Conservation (phyloP, 495 filamentous ascomycete genomes). For the Xylaria bambusicola region DNA sequence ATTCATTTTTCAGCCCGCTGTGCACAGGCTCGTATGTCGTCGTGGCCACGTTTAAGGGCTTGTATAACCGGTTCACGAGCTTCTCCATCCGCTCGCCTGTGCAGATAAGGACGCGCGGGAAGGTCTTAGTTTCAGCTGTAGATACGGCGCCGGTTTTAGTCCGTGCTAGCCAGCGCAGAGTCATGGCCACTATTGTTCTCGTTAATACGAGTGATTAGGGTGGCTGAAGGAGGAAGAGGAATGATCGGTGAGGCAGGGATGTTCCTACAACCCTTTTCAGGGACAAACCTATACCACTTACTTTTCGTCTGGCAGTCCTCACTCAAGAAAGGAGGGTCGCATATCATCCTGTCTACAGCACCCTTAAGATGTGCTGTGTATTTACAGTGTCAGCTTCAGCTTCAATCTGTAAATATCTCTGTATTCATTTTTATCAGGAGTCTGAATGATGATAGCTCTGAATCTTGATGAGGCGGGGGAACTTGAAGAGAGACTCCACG, state of each 20-base stretch:
- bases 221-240: background rate
- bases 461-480: too few species aligned
- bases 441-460: too few species aligned
- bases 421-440: too few species aligned
- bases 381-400: slow-evolving; percentile 7
- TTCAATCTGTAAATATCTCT: too few species aligned
- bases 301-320: slow-evolving; percentile 81
- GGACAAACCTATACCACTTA: slow-evolving; percentile 40
- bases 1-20: slow-evolving; percentile 74
- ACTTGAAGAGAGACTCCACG: too few species aligned
- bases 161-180: slow-evolving; percentile 62
- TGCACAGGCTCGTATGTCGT: slow-evolving; percentile 66
- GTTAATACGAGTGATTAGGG: background rate
- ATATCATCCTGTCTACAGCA: slow-evolving; percentile 64
- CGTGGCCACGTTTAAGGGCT: slow-evolving; percentile 48
- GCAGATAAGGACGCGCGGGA: slow-evolving; percentile 58
- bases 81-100: slow-evolving; percentile 71
- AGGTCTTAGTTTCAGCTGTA: background rate
- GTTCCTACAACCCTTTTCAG: too few species aligned
- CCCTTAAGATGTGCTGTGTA: slow-evolving; percentile 58
- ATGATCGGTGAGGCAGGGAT: too few species aligned
- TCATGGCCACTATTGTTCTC: slow-evolving; percentile 60
- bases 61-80: slow-evolving; percentile 55
- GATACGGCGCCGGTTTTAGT: background rate
- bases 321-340: slow-evolving; percentile 76